Evolutionary conservation across 2,329 filamentous ascomycete genomes (phyloP), one percentile per base, ranked within the genome.

Genomic region (Colletotrichum tropicale): DNA sequence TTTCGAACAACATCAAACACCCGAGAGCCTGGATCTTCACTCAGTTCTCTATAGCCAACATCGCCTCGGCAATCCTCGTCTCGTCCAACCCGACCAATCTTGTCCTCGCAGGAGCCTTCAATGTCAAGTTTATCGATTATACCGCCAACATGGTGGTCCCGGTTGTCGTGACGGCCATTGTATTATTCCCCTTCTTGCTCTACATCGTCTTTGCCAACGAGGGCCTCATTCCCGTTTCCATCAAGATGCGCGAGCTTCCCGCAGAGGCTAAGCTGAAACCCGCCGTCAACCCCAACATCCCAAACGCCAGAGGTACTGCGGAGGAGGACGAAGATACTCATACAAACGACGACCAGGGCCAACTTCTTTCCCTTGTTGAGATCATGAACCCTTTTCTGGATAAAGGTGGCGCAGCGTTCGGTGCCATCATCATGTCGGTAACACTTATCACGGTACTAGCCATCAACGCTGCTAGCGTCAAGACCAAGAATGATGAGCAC

Each of bases 111-210:
- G 93, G 93, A 6, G 94, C 94, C 3, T 95, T 95, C 80, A 80
- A 90, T 5, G 93, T 95, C 85, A 93, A 89, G 66, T 95, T 95
- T 82, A 91, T 95, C 80, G 87, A 90, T 55, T 95, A 95, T 80
- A 95, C 93, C 0, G 93, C 92, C n/a, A 94, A 95, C 80, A 94
- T 95, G 89, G 93, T 95, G 21, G 92, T 95, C 0, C 94, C 94
- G 0, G 92, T 94, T 2, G 84, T 94, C 26, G 85, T 90, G n/a
- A 95, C 94, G 0, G 93, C 89, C 4, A 86, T 95, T 18, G 84
- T 94, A 0, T 83, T 95, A 5, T 95, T 94, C 66, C 94, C 93
- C 0, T 93, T 94, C 77, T 82, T 95, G 6, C 85, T 95, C 0
- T 95, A 93, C 79, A 88, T 94, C 71, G 88, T 95, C 21, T 95